Percentiles rank a stretch among this genome's conserved stretches.
Conservation (phyloP, 2,329 filamentous ascomycete species). For the Curvularia verruculosa region DNA sequence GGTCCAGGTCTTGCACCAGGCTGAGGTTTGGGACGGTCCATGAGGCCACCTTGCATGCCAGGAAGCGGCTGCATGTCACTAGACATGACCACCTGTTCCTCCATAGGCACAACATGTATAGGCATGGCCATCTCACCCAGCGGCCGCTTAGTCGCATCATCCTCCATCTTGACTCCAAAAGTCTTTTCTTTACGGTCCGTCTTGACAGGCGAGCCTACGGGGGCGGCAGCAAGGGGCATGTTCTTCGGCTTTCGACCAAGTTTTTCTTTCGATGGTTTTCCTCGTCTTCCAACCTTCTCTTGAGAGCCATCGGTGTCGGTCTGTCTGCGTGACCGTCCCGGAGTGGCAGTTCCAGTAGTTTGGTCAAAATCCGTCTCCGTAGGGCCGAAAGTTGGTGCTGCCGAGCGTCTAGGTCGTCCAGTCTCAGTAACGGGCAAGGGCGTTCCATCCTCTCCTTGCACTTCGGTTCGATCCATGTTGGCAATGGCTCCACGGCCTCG, state of each 20-base stretch:
- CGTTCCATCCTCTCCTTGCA: constrained; percentile 47
- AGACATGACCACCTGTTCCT: constrained; percentile 35
- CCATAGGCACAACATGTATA: constrained; percentile 30
- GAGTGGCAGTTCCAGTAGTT: constrained; percentile 36
- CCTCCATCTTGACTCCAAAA: constrained; percentile 43
- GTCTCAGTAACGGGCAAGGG: constrained; percentile 54
- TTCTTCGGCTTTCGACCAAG: constrained; percentile 50
- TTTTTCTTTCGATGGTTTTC: constrained; percentile 50
- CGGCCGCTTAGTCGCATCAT: constrained; percentile 37
- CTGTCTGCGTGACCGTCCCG: constrained; percentile 45
- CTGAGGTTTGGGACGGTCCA: constrained; percentile 43
- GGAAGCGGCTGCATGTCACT: constrained; percentile 29
- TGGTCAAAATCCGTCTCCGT: constrained; percentile 67
- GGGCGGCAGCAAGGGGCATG: constrained; percentile 49
- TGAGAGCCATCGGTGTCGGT: constrained; percentile 41
- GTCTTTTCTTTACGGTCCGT: constrained; percentile 42
- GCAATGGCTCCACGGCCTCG: constrained; percentile 66
- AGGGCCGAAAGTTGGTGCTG: constrained; percentile 75
- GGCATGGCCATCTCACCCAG: constrained; percentile 38
- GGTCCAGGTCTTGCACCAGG: constrained; percentile 62
- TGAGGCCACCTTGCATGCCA: constrained; percentile 35
- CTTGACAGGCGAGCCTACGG: constrained; percentile 45
- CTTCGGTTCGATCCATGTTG: constrained; percentile 50
- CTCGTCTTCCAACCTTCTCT: constrained; percentile 51
- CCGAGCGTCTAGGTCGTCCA: constrained; percentile 58